Evolutionary conservation across 1,139 yeast species (phyloP), one percentile per base, ranked within the genome.

Genomic region (Pichia sp.): DNA sequence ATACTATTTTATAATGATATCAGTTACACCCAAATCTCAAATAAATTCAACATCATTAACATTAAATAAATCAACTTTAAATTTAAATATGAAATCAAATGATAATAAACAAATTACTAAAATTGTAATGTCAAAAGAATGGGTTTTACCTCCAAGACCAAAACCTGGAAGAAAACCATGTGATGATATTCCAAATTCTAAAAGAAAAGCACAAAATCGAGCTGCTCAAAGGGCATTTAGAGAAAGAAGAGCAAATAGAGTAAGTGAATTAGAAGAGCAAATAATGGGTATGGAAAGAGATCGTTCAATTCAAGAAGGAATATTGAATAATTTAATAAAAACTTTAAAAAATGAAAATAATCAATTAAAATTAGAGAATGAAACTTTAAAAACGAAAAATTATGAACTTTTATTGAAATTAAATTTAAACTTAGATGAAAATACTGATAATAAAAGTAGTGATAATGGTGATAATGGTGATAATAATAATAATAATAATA

Each of bases 201-300:
- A 86, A 59, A 69, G 96, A 47, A 87, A 89, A 64, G 95, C 96
- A 0, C 97, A 90, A 65, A 90, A 90, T 61, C 71, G 97, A 49
- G 96, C 95, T 26, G 97, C 97, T 3, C 97, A 89, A 66, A 66
- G 97, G 46, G 97, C 97, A 0, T 90, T 89, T 65, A 66, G 95
- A 51, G 87, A 87, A 63, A 68, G 94, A 55, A 65, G 94, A 56
- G 95, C 95, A 22, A 80, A 78, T 36, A 61, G 75, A 42, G 77
- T 79, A 4, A 65, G 69, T 10, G 80, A 75, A 49, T 63, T 80
- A 34, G 82, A 78, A 54, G 73, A 64, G 9, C 71, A 75, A 57
- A 65, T 81, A 27, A 67, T 76, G 59, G 83, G 79, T 53, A 74
- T 85, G 35, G 86, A 81, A 55, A 75, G 78, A 55, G 90, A 82